Evolutionary conservation across 1,284 basidiomycete species (phyloP), one percentile per base, ranked within the genome.

Genomic region (Microbotryum saponariae): DNA sequence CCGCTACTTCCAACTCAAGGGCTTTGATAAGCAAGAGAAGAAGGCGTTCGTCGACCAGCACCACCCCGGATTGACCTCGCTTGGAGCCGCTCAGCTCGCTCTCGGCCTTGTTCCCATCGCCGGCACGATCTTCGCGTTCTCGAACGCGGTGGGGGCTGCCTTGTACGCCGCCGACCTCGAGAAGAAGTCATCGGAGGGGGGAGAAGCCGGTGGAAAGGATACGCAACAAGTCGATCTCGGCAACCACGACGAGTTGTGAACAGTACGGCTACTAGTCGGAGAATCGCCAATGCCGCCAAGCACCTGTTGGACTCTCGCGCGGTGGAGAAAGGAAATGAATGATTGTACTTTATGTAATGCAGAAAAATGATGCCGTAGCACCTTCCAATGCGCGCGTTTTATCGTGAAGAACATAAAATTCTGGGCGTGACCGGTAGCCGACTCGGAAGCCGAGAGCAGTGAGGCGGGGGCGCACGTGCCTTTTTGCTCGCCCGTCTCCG

Each of bases 1-100:
- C 6, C 80, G 85, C 44, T 87, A 86, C 73, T 87, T 86, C 76
- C 81, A 85, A 73, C 78, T 87, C 58, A 87, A 86, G 74, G 79
- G 79, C 3, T 75, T 74, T 56, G 73, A 74, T 69, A 74, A 75
- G 63, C 62, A 69, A 10, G 71, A 74, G 62, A 70, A 73, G 45
- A 63, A 73, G 20, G 64, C 68, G 9, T 79, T 81, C 59, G 76
- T 81, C 62, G 37, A 42, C 16, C 72, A 76, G 33, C 63, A 74
- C 51, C 77, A 80, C 50, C 46, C 21, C 49, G 25, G 16, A 5
- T 20, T 31, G 42, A 21, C 1, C 55, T 63, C 59, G n/a, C 61
- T 65, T 37, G 86, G 86, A 16, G 80, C 81, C 44, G 76, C 78
- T 25, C 81, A 84, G 0, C 77, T 85, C 57, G 76, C 80, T 2